Evolutionary conservation across 768 basidiomycete genomes (phyloP).

Genomic region (Lactarius hengduanensis): DNA sequence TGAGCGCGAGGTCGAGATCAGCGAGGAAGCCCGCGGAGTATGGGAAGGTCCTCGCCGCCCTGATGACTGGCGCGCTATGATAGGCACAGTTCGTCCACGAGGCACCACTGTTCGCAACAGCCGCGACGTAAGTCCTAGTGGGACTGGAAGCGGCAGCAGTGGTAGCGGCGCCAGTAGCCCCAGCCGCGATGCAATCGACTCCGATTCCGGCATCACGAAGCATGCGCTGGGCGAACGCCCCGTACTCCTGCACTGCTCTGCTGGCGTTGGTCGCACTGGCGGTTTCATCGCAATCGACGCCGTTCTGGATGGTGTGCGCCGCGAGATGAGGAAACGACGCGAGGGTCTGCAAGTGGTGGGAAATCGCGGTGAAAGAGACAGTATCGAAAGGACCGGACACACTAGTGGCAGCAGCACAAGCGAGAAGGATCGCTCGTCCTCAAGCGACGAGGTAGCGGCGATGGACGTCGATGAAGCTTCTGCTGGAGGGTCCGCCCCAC

Average conservation of each 20-base stretch:
- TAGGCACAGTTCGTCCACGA: slow-evolving; percentile 19
- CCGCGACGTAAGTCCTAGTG: slow-evolving; percentile 25
- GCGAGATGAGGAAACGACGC: slow-evolving; percentile 48
- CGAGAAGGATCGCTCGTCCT: slow-evolving; percentile 27
- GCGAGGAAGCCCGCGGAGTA: slow-evolving; percentile 27
- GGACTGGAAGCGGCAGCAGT: slow-evolving; percentile 20
- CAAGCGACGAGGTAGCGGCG: slow-evolving; percentile 29
- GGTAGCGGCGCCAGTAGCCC: slow-evolving; percentile 26
- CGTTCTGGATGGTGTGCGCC: slow-evolving; percentile 69
- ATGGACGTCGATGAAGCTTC: slow-evolving; percentile 35
- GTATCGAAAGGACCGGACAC: slow-evolving; percentile 19
- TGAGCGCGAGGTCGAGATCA: slow-evolving; percentile 38
- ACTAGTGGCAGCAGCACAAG: slow-evolving; percentile 28
- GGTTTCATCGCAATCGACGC: slow-evolving; percentile 90
- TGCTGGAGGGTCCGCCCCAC: slow-evolving; percentile 24
- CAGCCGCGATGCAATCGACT: slow-evolving; percentile 44
- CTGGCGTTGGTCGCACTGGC: slow-evolving; percentile 93
- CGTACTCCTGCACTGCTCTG: slow-evolving; percentile 85
- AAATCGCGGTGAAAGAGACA: slow-evolving; percentile 26
- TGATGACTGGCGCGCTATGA: slow-evolving; percentile 29
- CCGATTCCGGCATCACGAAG: slow-evolving; percentile 53
- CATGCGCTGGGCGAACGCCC: slow-evolving; percentile 56
- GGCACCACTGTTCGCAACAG: slow-evolving; percentile 14
- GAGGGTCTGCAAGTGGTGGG: slow-evolving; percentile 28
- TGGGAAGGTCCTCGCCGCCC: slow-evolving; percentile 32